Conservation (phyloP, 305 asterid genomes). For the Solanum hybrid region DNA sequence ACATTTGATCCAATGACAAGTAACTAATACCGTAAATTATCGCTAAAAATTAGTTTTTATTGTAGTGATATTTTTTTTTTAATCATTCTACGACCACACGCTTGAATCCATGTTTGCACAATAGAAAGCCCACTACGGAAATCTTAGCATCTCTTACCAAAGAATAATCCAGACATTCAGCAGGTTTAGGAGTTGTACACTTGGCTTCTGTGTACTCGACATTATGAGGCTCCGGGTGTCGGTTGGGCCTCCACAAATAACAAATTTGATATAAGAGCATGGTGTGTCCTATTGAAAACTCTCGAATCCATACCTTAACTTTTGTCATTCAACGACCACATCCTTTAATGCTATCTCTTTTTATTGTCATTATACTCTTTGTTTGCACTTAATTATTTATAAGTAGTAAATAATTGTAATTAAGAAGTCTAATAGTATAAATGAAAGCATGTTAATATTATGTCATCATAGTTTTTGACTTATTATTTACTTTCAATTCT, state of each 20-base stretch:
- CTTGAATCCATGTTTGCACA: neutral
- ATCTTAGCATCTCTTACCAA: neutral
- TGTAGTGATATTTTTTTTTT: too few relatives aligned
- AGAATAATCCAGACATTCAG: neutral
- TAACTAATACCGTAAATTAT: too few relatives aligned
- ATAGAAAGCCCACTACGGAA: neutral
- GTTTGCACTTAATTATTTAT: neutral
- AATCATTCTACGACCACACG: neutral
- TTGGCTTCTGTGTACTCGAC: too few relatives aligned
- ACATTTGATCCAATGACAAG: neutral
- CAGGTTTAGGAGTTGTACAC: neutral
- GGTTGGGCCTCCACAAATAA: neutral
- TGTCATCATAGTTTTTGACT: neutral
- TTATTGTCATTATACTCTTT: neutral
- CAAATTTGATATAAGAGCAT: neutral
- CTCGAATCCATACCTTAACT: neutral
- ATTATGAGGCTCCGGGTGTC: neutral
- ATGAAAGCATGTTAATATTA: neutral
- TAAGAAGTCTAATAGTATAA: neutral
- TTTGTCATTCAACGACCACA: neutral
- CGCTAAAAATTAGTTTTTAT: too few relatives aligned
- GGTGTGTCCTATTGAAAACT: neutral
- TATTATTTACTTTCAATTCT: neutral
- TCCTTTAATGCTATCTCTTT: neutral
- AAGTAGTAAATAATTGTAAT: neutral